Percentiles rank a stretch among this genome's conserved stretches.
These are phyloP conservation scores for Eleusine indica DNA, from an alignment of 176 grass and related monocot species.

Conservation along the genomic window DNA sequence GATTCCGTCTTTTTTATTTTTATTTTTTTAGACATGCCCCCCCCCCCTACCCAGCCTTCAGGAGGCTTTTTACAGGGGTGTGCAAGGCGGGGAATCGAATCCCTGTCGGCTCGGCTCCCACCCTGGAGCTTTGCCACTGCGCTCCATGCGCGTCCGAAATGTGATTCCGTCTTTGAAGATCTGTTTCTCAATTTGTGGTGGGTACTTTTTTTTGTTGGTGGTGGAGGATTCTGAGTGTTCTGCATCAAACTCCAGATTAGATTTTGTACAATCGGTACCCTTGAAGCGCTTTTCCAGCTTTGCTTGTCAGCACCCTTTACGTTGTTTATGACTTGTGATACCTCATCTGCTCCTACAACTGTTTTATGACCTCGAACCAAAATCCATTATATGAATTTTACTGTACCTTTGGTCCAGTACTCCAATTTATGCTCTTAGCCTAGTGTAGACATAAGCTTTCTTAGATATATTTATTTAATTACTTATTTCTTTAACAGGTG, in stretches of 20 bases:
- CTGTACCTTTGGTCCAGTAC: neutral
- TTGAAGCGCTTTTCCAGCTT: neutral
- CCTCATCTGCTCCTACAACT: neutral
- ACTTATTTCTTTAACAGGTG: slow-evolving; percentile 58
- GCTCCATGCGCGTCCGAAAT: too few species aligned
- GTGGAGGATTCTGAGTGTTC: neutral
- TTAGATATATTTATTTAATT: neutral
- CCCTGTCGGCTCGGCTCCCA: too few species aligned
- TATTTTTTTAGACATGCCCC: too few species aligned
- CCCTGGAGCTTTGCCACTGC: too few species aligned
- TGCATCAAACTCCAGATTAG: neutral
- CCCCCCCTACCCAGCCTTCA: too few species aligned
- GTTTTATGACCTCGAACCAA: neutral
- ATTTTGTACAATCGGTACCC: neutral
- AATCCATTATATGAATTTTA: neutral
- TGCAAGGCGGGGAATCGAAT: too few species aligned
- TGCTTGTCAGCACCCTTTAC: neutral
- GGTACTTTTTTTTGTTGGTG: too few species aligned
- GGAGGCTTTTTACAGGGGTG: too few species aligned
- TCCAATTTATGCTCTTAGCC: neutral
- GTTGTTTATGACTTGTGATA: neutral
- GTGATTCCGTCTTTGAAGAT: neutral
- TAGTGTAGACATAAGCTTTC: neutral
- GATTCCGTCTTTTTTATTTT: too few species aligned
- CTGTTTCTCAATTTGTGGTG: too few species aligned